Percentiles rank a stretch among this genome's conserved stretches.
phyloP scores from a whole-genome alignment of 2,329 filamentous ascomycete genomes.

The Teratosphaeria viscida region DNA sequence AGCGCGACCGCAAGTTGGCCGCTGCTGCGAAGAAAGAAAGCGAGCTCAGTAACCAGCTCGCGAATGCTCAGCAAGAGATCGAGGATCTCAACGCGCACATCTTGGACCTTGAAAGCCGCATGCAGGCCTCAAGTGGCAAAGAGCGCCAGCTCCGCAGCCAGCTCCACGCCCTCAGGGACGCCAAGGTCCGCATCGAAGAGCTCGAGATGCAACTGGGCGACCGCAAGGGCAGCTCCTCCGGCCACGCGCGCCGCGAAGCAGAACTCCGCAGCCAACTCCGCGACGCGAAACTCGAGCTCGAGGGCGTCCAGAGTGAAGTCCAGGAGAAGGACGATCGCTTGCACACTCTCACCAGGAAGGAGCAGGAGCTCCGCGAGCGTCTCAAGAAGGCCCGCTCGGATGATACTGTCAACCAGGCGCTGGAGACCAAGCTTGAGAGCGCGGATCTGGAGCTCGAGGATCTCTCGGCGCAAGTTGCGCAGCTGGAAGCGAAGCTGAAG shows the following conservation, averaged over 20 bases:
- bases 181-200: slow-evolving; percentile 23
- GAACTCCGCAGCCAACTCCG: slow-evolving; percentile 29
- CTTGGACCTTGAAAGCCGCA: slow-evolving; percentile 28
- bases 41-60: slow-evolving; percentile 55
- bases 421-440: slow-evolving; percentile 29
- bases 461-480: slow-evolving; percentile 25
- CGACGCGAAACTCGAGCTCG: slow-evolving; percentile 24
- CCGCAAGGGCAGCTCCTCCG: slow-evolving; percentile 25
- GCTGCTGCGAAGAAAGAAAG: slow-evolving; percentile 46
- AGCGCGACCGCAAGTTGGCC: slow-evolving; percentile 57
- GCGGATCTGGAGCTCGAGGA: slow-evolving; percentile 31
- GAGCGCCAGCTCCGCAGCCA: slow-evolving; percentile 30
- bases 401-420: slow-evolving; percentile 24
- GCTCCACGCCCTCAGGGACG: slow-evolving; percentile 21
- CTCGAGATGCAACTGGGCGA: slow-evolving; percentile 38
- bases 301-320: slow-evolving; percentile 28
- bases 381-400: slow-evolving; percentile 20
- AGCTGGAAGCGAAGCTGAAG: slow-evolving; percentile 21
- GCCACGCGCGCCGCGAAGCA: slow-evolving; percentile 27
- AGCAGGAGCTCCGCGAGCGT: slow-evolving; percentile 29
- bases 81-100: slow-evolving; percentile 48
- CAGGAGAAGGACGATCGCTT: slow-evolving; percentile 33
- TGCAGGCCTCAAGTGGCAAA: slow-evolving; percentile 15
- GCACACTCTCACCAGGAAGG: slow-evolving; percentile 28
- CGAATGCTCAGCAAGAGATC: slow-evolving; percentile 38